Percentiles rank a stretch among this genome's conserved stretches.
Evolutionary conservation across 176 grass and related monocot genomes (phyloP).

Genomic region (Zea luxurians): DNA sequence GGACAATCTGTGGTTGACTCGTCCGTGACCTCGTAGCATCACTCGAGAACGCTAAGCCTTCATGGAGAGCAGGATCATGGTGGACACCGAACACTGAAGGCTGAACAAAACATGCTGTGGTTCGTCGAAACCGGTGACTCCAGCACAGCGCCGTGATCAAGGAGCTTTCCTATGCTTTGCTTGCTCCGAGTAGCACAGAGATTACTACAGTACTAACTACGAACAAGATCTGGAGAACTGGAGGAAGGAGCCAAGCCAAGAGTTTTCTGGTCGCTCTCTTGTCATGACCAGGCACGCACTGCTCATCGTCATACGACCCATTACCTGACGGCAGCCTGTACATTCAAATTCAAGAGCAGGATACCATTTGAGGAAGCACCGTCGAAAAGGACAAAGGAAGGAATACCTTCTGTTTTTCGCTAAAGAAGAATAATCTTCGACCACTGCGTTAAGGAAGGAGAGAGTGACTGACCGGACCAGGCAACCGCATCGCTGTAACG

Average conservation of each 20-base stretch:
- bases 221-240: background rate
- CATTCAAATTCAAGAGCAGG: background rate
- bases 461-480: no score
- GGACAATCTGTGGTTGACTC: background rate
- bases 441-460: no score
- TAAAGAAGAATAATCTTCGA: no score
- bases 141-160: background rate
- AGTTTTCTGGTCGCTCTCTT: slow-evolving; percentile 19
- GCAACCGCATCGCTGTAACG: no score
- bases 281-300: slow-evolving; percentile 31
- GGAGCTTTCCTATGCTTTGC: background rate
- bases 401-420: no score
- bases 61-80: background rate
- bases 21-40: background rate
- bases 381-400: no score
- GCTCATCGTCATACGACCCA: slow-evolving; percentile 9
- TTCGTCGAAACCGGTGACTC: background rate
- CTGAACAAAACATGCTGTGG: background rate
- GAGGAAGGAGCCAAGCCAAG: background rate
- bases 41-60: background rate
- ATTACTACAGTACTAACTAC: background rate
- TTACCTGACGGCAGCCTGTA: slow-evolving; percentile 34
- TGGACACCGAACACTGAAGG: no score
- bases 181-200: background rate
- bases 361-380: background rate